A percentile compares a stretch with the other conserved stretches of the same genome.
Evolutionary conservation across 2,329 filamentous ascomycete genomes (phyloP).

Genomic region (Mycosphaerella sp.): DNA sequence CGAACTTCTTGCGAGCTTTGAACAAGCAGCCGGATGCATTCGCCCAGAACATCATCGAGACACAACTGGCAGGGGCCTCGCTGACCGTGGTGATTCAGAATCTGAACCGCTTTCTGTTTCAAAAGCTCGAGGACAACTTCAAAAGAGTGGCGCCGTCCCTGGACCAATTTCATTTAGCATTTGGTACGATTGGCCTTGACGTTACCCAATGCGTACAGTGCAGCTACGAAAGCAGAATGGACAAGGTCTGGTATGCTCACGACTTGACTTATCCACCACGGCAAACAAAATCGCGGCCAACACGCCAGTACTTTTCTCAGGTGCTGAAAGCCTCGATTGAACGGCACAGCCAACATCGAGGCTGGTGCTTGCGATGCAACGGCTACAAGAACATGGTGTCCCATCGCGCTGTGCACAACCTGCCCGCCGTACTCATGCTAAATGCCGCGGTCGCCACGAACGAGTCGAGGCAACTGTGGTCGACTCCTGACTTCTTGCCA

Average conservation of each 20-base stretch:
- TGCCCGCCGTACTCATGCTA: constrained; percentile 81
- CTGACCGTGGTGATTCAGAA: constrained; percentile 79
- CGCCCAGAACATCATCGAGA: constrained; percentile 75
- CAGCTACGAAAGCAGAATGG: constrained; percentile 73
- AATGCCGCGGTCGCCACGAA: constrained; percentile 69
- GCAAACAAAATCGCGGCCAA: constrained; percentile 29
- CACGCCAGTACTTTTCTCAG: constrained; percentile 61
- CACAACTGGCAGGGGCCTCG: constrained; percentile 65
- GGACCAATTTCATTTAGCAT: constrained; percentile 61
- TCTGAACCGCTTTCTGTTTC: constrained; percentile 76
- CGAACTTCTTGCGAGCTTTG: constrained; percentile 86
- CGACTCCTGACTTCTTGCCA: constrained; percentile 82
- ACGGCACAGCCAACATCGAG: constrained; percentile 77
- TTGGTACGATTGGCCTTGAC: constrained; percentile 64
- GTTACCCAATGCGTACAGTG: constrained; percentile 82
- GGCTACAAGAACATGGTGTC: constrained; percentile 84
- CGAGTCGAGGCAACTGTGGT: constrained; percentile 76
- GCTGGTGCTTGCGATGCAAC: constrained; percentile 89
- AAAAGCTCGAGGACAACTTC: constrained; percentile 58
- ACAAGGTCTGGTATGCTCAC: constrained; percentile 65
- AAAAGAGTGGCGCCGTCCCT: constrained; percentile 54
- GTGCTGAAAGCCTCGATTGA: constrained; percentile 91
- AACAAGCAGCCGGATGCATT: constrained; percentile 73
- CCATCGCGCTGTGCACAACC: constrained; percentile 71
- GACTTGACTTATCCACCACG: constrained; percentile 33